These are phyloP conservation scores for Fusarium nanum DNA, from an alignment of 2,329 filamentous ascomycete species.

Conservation along the genomic window DNA sequence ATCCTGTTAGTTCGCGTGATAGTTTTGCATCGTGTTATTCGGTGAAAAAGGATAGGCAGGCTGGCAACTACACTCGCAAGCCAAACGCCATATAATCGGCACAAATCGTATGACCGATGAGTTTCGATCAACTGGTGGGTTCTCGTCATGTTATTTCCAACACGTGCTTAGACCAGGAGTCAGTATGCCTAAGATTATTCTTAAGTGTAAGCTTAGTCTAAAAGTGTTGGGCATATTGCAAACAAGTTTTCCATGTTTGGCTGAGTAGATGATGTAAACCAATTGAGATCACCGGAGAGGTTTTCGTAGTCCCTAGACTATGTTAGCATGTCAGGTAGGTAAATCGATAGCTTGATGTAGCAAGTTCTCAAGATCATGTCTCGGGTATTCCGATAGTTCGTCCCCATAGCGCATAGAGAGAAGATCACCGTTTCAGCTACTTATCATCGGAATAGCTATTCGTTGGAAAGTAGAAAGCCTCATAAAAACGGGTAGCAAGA, in stretches of 20 bases:
- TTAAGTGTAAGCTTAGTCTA: background rate
- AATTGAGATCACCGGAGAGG: fast-evolving
- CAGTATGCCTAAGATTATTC: background rate
- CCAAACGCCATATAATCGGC: conserved; percentile 2
- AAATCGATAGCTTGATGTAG: background rate
- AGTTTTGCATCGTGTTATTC: too few species aligned
- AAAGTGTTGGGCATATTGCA: background rate
- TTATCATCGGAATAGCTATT: fast-evolving
- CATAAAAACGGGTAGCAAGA: fast-evolving
- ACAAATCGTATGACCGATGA: background rate
- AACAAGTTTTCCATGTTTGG: background rate
- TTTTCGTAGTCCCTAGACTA: background rate
- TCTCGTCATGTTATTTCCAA: too few species aligned
- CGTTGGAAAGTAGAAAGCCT: fast-evolving
- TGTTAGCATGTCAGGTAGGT: background rate
- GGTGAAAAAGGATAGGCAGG: background rate
- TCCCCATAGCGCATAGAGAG: background rate
- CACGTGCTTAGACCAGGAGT: background rate
- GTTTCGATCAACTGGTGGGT: fast-evolving
- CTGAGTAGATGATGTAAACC: background rate
- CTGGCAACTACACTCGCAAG: background rate
- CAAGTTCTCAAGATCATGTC: background rate
- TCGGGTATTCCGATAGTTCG: background rate
- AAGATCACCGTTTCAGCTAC: background rate
- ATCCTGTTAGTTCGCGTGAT: background rate